Evolutionary conservation across 169 alveolate species (phyloP), one percentile per base, ranked within the genome.

Genomic region (Eimeria falciformis): DNA sequence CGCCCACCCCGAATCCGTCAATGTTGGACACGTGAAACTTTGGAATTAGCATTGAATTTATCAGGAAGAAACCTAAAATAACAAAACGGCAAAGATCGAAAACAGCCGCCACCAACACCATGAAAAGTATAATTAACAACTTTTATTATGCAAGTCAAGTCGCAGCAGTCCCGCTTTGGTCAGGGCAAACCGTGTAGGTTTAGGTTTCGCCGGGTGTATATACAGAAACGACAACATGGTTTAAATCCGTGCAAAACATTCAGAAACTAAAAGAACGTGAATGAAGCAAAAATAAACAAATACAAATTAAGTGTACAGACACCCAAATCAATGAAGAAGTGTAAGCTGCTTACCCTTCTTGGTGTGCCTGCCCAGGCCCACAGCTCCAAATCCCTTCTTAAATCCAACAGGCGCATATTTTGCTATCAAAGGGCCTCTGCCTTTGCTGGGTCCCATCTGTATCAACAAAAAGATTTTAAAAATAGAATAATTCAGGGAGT

Each of bases 371-470:
- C 98, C 98, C 43, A 96, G 86, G 18, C 98, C 98, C 11, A 96
- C 95, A n/a, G 98, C 97, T 5, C 98, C 98, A 82, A 95, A 96
- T 23, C 98, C 98, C 93, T 96, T 96, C 94, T 96, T 96, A 92
- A 96, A 96, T 27, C 98, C 98, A 50, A 93, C 93, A 23, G 97
- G 97, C 5, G 98, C 97, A 68, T 58, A 96, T 90, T 96, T 96
- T 21, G 97, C 96, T 6, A 95, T 85, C n/a, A 96, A 95, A 12
- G 97, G 98, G 9, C 98, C 98, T n/a, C 97, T 81, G 50, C 98
- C 98, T 91, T 96, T 95, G 84, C 97, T 95, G 1, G 98, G 96
- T 18, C 98, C 98, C 94, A 78, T 77, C 94, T 90, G 82, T n/a
- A 65, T 17, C 65, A 73, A 25, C 14, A 68, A 33, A 33, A 33